phyloP scores from a whole-genome alignment of 1,139 yeast genomes.

The Kurtzmaniella quercitrusa region DNA sequence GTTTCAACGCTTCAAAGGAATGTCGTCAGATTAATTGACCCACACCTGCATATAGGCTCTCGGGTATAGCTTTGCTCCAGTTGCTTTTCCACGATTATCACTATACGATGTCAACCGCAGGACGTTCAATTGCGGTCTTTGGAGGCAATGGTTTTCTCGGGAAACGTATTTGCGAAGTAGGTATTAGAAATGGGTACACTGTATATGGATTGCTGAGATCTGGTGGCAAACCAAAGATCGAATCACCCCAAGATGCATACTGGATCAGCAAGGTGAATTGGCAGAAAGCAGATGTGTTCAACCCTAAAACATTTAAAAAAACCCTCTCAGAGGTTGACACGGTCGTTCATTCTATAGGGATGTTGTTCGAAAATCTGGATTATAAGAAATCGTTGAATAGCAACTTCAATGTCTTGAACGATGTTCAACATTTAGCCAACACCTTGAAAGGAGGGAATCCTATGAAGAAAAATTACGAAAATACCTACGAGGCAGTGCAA shows the following conservation, averaged over 20 bases:
- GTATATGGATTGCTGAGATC: conserved; percentile 63
- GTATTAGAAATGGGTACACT: conserved; percentile 55
- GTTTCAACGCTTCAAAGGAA: too few species aligned
- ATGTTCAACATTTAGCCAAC: conserved; percentile 25
- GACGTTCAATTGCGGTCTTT: conserved; percentile 53
- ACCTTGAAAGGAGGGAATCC: conserved; percentile 46
- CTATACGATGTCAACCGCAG: conserved; percentile 11
- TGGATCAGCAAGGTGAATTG: conserved; percentile 66
- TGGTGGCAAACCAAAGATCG: conserved; percentile 49
- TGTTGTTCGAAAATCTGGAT: conserved; percentile 59
- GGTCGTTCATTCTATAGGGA: conserved; percentile 83
- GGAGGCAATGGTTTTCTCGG: conserved; percentile 89
- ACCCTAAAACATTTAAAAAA: conserved; percentile 52
- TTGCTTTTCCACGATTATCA: background rate
- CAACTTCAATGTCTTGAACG: conserved; percentile 29
- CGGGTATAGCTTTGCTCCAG: too few species aligned
- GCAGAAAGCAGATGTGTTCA: conserved; percentile 64
- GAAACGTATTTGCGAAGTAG: conserved; percentile 67
- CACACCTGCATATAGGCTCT: too few species aligned
- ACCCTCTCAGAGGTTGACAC: conserved; percentile 49
- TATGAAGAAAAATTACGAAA: conserved; percentile 42
- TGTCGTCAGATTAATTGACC: too few species aligned
- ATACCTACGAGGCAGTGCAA: conserved; percentile 61
- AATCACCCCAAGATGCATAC: conserved; percentile 24
- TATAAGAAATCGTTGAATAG: conserved; percentile 59